Evolutionary conservation across 2,329 filamentous ascomycete genomes (phyloP), one percentile per base, ranked within the genome.

Genomic region (Ophiobolus disseminans): DNA sequence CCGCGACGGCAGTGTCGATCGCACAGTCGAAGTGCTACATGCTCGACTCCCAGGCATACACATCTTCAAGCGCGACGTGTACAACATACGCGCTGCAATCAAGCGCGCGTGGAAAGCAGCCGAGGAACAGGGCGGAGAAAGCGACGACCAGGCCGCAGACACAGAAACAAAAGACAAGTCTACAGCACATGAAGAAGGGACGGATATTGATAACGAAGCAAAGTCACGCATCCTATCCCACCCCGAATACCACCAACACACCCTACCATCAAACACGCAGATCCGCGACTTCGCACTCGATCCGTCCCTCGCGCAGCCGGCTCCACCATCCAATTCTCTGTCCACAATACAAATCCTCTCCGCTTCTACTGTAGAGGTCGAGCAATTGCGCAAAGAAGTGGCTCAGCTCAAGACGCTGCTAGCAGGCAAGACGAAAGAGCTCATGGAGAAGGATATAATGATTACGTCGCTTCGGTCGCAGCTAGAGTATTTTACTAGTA

Each of bases 31-130:
- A 21, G 62, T 69, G 2, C 58, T 72, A 1, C 50, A 71, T 21
- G 58, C 62, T 8, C 46, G 55, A 16, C 48, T 70, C 2, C 68
- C 69, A 0, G 68, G 68, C 1, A 70, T 72, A 25, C 62, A 63
- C 39, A 72, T 72, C 30, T 69, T 68, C 50, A 70, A 71, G 50
- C 64, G 69, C 35, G 69, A 72, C 41, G 61, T 72, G 6, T 72
- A 72, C 46, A 72, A 72, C 23, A 69, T 70, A 22, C 62, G 68
- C 2, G 66, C 69, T 6, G 63, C 70, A 40, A 70, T 72, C 46
- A 70, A 67, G 48, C 50, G 65, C 4, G 58, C 63, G 1, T 45
- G 65, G 3, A 70, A 69, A 43, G 62, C 64, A 10, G 64, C 66
- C 2, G 66, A 55, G 3, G 63, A 68, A 36, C 50, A 63, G 25